Evolutionary conservation across 495 filamentous ascomycete species (phyloP).

Genomic region (Cryomyces minteri): DNA sequence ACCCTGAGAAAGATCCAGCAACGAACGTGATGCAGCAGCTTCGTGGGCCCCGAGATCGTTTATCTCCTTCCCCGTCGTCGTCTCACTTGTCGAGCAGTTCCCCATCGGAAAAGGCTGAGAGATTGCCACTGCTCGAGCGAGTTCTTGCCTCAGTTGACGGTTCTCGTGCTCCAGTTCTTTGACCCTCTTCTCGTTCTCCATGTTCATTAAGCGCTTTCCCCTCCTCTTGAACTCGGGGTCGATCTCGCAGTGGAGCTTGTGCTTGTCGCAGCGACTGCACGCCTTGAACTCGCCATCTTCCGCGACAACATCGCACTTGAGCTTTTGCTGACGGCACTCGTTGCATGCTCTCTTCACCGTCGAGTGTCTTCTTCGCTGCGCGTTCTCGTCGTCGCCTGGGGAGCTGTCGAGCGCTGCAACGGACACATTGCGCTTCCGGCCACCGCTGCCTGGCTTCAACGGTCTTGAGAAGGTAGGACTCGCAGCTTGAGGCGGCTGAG

Average conservation of each 20-base stretch:
- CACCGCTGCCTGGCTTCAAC: no score
- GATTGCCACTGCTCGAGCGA: not conserved
- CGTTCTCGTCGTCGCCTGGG: not conserved
- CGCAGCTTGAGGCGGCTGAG: no score
- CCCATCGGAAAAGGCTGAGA: no score
- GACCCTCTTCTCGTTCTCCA: constrained; percentile 67
- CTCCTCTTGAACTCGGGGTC: constrained; percentile 88
- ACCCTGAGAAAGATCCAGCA: no score
- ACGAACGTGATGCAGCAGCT: no score
- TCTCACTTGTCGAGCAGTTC: no score
- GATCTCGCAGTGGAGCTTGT: constrained; percentile 79
- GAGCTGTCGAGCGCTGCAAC: no score
- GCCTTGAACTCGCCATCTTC: constrained; percentile 63
- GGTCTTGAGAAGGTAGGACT: no score
- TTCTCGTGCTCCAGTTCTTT: constrained; percentile 38
- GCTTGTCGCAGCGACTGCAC: constrained; percentile 69
- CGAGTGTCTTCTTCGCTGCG: not conserved
- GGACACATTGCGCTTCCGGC: no score
- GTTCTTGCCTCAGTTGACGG: not conserved
- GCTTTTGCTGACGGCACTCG: constrained; percentile 91
- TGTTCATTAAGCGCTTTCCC: constrained; percentile 77
- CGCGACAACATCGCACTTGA: constrained; percentile 63
- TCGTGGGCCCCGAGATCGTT: no score
- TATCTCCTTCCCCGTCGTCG: no score
- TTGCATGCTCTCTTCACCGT: constrained; percentile 65